Conservation (phyloP, 768 basidiomycete genomes). For the Tylopilus subfusipes region DNA sequence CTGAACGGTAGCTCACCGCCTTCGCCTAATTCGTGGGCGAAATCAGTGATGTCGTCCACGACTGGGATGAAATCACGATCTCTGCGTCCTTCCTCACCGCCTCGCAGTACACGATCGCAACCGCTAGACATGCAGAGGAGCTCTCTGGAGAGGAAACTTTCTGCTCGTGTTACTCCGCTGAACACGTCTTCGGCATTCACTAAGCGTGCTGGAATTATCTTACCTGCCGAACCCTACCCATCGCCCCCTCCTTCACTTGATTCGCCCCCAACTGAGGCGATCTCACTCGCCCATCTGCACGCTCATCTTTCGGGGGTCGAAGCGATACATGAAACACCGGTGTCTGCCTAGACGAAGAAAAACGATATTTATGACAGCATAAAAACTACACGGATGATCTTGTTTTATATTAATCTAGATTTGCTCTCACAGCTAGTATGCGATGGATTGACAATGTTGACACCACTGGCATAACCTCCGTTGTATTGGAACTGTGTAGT, state of each 20-base stretch:
- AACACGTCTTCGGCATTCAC: constrained; percentile 18
- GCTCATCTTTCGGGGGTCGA: constrained; percentile 1
- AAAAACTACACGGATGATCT: not conserved
- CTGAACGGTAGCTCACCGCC: constrained; percentile 40
- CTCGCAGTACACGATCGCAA: constrained; percentile 4
- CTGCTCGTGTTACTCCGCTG: constrained; percentile 16
- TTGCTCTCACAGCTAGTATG: not conserved
- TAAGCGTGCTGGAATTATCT: constrained; percentile 23
- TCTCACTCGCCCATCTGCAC: constrained; percentile 12
- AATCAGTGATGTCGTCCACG: constrained; percentile 15
- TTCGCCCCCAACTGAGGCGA: constrained; percentile 19
- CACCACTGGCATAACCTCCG: not conserved
- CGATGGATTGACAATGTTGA: not conserved
- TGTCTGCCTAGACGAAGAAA: constrained; percentile 15
- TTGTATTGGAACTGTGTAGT: not conserved
- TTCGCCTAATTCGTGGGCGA: constrained; percentile 6
- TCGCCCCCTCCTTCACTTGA: constrained; percentile 41
- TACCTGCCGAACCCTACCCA: constrained; percentile 44
- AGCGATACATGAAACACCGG: constrained; percentile 13
- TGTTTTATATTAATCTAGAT: constrained; percentile 3
- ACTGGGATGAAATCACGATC: constrained; percentile 26
- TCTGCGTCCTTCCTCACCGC: constrained; percentile 6
- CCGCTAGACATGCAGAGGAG: not conserved
- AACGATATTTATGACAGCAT: constrained; percentile 25
- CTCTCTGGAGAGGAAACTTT: constrained; percentile 19